Evolutionary conservation across 306 rosid genomes (phyloP), one percentile per base, ranked within the genome.

Genomic region (Trichosanthes cucumerina): DNA sequence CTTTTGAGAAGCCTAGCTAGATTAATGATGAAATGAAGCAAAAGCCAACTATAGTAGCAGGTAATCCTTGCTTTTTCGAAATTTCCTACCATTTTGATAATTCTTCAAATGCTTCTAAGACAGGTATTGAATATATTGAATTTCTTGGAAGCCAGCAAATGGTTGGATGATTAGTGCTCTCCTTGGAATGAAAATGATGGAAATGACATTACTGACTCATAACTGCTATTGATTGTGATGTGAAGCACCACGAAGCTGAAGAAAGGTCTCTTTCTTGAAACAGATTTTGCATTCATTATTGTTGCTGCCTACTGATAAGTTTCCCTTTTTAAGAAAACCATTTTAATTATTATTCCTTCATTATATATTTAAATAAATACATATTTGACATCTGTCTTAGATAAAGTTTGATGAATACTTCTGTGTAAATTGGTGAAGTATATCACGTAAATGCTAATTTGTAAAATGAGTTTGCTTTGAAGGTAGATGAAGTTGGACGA

Each of bases 121-220:
- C 74, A 10, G 12, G 41, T 8, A 33, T 63, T 31, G 36, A 28
- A 19, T 65, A 19, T 65, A 38, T 10, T 66, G 23, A 38, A 41
- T 66, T 66, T 66, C 31, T 39, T 38, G 47, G 74, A 66, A 36
- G 4, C 28, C 33, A 47, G 72, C 36, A 18, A 66, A 18, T 18
- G 74, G 74, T 66, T 38, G 74, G 74, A 36, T 66, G 28, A 66
- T 33, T 64, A 38, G 28, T 66, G 73, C 49, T 66, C 15, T 66
- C 28, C 73, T 38, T 66, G 73, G 49, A 66, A 41, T 21, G 76
- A 43, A 44, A 70, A 70, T 8, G 76, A 69, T 69, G 76, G 76
- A 43, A 69, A 69, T 43, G 34, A 21, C 76, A 70, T 70, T 70
- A 21, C 36, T 41, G 53, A 36, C 54, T 41, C 53, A 44, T 43